phyloP scores from a whole-genome alignment of 2,329 filamentous ascomycete genomes.

The Coleophoma eucalyptorum region DNA sequence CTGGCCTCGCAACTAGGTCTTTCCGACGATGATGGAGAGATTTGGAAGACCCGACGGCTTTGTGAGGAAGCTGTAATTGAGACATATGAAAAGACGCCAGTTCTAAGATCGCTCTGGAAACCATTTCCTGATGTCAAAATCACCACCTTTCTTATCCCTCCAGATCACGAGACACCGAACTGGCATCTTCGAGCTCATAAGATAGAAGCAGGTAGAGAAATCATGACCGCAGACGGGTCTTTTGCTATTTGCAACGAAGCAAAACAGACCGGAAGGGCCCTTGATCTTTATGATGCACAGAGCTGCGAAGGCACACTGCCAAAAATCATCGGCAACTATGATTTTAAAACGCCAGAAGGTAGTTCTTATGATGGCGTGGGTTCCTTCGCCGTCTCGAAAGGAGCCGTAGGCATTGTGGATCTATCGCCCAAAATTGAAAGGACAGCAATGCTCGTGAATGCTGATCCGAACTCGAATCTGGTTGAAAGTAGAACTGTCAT shows the following conservation, averaged over 20 bases:
- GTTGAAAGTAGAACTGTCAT: conserved; percentile 69
- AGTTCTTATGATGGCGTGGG: conserved; percentile 46
- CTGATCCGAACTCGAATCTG: conserved; percentile 76
- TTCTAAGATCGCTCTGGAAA: conserved; percentile 67
- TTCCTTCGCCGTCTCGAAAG: conserved; percentile 54
- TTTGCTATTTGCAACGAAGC: conserved; percentile 64
- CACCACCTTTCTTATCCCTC: conserved; percentile 62
- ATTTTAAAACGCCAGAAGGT: conserved; percentile 48
- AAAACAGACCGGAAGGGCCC: conserved; percentile 41
- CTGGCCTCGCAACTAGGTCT: conserved; percentile 73
- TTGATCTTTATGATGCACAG: conserved; percentile 43
- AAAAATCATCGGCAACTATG: conserved; percentile 57
- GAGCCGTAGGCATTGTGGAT: conserved; percentile 52
- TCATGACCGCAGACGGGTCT: conserved; percentile 70
- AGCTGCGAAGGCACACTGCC: conserved; percentile 48
- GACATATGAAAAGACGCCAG: conserved; percentile 46
- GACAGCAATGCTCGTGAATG: conserved; percentile 63
- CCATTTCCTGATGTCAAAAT: conserved; percentile 67
- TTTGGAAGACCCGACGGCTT: conserved; percentile 72
- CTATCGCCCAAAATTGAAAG: conserved; percentile 31
- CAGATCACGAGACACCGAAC: conserved; percentile 52
- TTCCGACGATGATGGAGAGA: conserved; percentile 73
- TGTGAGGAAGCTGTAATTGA: conserved; percentile 63
- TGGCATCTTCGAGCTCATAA: conserved; percentile 68
- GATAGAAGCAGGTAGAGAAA: conserved; percentile 53